Conservation (phyloP, 306 rosid genomes). For the Castanea sativa region DNA sequence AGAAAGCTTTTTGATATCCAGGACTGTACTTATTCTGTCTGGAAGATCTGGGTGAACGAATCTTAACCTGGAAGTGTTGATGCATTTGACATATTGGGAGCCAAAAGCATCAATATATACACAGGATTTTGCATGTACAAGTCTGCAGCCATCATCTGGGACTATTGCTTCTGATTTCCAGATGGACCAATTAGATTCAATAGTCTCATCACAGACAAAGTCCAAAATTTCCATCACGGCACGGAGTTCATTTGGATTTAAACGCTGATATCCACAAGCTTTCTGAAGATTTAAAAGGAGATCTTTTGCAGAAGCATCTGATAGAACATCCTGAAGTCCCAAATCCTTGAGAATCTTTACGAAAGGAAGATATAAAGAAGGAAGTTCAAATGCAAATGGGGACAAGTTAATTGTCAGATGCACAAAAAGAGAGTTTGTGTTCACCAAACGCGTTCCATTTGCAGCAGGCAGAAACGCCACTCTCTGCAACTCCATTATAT, state of each 20-base stretch:
- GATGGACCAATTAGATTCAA: constrained; percentile 37
- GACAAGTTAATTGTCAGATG: constrained; percentile 81
- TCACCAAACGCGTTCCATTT: constrained; percentile 90
- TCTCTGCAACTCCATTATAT: constrained; percentile 54
- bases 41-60: constrained; percentile 90
- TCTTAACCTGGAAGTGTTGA: constrained; percentile 79
- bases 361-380: constrained; percentile 74
- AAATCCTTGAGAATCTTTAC: constrained; percentile 80
- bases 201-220: constrained; percentile 70
- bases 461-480: constrained; percentile 94
- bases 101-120: constrained; percentile 85
- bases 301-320: constrained; percentile 76
- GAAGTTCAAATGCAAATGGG: constrained; percentile 97
- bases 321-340: constrained; percentile 82
- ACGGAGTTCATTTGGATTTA: constrained; percentile 96
- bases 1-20: constrained; percentile 78
- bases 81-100: constrained; percentile 74
- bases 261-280: constrained; percentile 86
- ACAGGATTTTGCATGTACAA: constrained; percentile 81
- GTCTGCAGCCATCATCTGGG: constrained; percentile 95
- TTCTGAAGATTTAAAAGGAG: constrained; percentile 81
- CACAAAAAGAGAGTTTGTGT: constrained; percentile 74
- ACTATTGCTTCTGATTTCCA: constrained; percentile 76
- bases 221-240: constrained; percentile 88
- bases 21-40: constrained; percentile 64